Evolutionary conservation across 805 yeast genomes (phyloP).

Genomic region (Yarrowia divulgata): DNA sequence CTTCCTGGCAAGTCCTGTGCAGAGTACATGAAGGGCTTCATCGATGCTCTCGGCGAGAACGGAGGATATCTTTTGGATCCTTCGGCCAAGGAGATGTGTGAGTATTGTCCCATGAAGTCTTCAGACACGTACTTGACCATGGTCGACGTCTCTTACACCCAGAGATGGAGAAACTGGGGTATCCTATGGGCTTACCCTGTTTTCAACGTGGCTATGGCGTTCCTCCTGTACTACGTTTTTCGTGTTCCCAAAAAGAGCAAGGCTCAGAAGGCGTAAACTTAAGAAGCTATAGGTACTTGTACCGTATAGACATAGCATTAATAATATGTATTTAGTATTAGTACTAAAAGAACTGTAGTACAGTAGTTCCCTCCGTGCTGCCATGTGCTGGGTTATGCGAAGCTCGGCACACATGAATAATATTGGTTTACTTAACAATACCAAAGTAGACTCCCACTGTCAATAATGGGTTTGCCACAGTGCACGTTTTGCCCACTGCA

Average conservation of each 20-base stretch:
- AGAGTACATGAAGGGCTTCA: constrained; percentile 56
- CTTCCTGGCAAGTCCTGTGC: constrained; percentile 67
- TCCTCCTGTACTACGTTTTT: constrained; percentile 64
- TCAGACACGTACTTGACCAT: constrained; percentile 66
- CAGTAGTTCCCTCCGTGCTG: too few species aligned
- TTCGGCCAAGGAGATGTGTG: constrained; percentile 60
- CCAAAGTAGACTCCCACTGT: too few species aligned
- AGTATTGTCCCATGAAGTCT: constrained; percentile 63
- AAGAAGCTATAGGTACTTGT: too few species aligned
- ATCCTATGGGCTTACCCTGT: constrained; percentile 59
- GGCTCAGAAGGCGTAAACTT: not conserved
- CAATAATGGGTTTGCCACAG: too few species aligned
- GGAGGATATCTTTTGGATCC: constrained; percentile 57
- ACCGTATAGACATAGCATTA: not conserved
- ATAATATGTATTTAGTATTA: not conserved
- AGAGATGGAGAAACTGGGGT: constrained; percentile 67
- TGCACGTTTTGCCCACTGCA: too few species aligned
- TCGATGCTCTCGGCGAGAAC: constrained; percentile 49
- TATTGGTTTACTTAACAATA: too few species aligned
- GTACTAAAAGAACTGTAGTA: too few species aligned
- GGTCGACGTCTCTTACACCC: constrained; percentile 47
- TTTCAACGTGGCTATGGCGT: constrained; percentile 56
- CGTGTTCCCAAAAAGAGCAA: constrained; percentile 63
- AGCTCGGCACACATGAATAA: too few species aligned
- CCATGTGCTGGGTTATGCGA: too few species aligned